Conservation (phyloP, 495 filamentous ascomycete species). For the Talaromyces wortmannii region DNA sequence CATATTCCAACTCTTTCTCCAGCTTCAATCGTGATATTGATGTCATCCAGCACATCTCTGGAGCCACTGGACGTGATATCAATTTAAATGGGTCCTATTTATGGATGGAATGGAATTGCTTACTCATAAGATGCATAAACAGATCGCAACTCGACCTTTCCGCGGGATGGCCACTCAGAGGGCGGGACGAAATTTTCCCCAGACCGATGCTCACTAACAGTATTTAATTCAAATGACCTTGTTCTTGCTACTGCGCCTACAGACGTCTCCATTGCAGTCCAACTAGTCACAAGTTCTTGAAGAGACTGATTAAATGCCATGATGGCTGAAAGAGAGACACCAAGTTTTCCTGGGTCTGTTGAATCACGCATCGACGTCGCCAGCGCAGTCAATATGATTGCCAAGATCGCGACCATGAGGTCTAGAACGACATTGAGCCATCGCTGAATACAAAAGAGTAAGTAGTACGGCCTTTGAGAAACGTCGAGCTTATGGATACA, state of each 20-base stretch:
- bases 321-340: slow-evolving; percentile 23
- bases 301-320: slow-evolving; percentile 21
- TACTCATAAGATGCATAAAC: slow-evolving; percentile 22
- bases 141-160: slow-evolving; percentile 7
- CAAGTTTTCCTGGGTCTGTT: slow-evolving; percentile 13
- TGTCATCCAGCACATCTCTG: background rate
- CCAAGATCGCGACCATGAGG: slow-evolving; percentile 29
- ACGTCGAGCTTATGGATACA: slow-evolving; percentile 21
- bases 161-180: slow-evolving; percentile 12
- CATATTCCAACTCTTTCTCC: slow-evolving; percentile 39
- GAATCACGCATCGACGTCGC: slow-evolving; percentile 13
- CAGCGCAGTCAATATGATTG: slow-evolving; percentile 30
- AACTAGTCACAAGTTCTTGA: slow-evolving; percentile 13
- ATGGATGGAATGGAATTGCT: background rate
- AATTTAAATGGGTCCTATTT: slow-evolving; percentile 9
- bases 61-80: background rate
- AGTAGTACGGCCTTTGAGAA: slow-evolving; percentile 34
- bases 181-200: slow-evolving; percentile 9
- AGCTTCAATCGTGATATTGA: background rate
- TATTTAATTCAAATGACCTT: slow-evolving; percentile 19
- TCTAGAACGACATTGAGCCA: slow-evolving; percentile 35
- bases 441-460: slow-evolving; percentile 38
- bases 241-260: slow-evolving; percentile 20
- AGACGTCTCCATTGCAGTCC: slow-evolving; percentile 22
- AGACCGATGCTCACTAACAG: slow-evolving; percentile 10